Percentiles rank a stretch among this genome's conserved stretches.
Evolutionary conservation across 2,329 filamentous ascomycete species (phyloP).

Genomic region (Simplicillium aogashimaense): DNA sequence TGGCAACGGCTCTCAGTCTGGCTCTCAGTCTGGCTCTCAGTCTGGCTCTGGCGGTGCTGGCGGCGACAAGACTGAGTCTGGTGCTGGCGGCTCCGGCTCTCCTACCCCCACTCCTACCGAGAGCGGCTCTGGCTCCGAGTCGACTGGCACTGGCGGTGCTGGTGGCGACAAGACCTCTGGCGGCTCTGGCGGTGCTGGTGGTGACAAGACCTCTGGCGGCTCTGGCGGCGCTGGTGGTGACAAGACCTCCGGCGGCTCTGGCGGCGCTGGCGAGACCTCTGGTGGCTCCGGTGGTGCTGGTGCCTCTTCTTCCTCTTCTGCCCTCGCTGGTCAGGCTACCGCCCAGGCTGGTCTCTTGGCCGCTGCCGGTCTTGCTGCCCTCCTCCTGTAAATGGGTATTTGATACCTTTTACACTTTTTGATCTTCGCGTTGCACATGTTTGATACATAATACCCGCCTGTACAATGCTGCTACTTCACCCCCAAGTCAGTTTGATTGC

Average conservation of each 20-base stretch:
- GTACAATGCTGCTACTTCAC: slow-evolving; percentile 10
- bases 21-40: slow-evolving; percentile 6
- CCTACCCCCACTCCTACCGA: slow-evolving; percentile 7
- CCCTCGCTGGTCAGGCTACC: slow-evolving; percentile 21
- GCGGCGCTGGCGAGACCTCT: slow-evolving; percentile 8
- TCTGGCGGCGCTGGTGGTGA: slow-evolving; percentile 25
- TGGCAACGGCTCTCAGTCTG: slow-evolving; percentile 12
- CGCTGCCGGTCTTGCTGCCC: slow-evolving; percentile 36
- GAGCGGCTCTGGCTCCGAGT: slow-evolving; percentile 28
- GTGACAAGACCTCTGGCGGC: slow-evolving; percentile 5
- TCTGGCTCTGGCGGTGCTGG: slow-evolving; percentile 3
- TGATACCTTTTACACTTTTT: slow-evolving; percentile 3
- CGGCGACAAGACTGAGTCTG: neutral
- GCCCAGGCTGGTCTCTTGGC: slow-evolving; percentile 36
- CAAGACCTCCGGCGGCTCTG: slow-evolving; percentile 20
- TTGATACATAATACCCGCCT: slow-evolving; percentile 32
- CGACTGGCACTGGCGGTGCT: slow-evolving; percentile 17
- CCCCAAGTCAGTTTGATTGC: too few relatives aligned
- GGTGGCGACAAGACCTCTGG: slow-evolving; percentile 8
- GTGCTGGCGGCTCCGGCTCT: slow-evolving; percentile 10
- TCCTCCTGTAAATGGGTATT: slow-evolving; percentile 32
- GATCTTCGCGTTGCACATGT: slow-evolving; percentile 24
- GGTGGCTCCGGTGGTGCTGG: slow-evolving; percentile 7
- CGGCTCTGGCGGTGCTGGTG: slow-evolving; percentile 6
- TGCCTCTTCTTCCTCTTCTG: slow-evolving; percentile 6